Conservation (phyloP, 225 moss, liverwort and hornwort genomes). For the Lunularia cruciata region DNA sequence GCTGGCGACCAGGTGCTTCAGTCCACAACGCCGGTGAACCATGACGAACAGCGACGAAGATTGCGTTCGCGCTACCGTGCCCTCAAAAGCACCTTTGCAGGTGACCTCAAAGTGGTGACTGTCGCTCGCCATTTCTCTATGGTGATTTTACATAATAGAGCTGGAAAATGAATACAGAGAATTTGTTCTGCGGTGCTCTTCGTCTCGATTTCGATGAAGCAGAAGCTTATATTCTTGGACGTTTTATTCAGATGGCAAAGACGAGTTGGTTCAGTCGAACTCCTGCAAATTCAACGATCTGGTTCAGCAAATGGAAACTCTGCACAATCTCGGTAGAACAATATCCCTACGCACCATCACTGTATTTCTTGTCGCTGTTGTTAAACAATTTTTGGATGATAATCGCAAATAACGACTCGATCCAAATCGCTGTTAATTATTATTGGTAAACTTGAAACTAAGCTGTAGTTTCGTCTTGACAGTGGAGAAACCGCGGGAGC, state of each 20-base stretch:
- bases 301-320: conserved; percentile 6
- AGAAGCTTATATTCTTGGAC: no score
- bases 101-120: background rate
- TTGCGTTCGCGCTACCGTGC: conserved; percentile 14
- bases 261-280: conserved; percentile 1
- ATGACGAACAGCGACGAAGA: conserved; percentile 5
- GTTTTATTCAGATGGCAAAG: conserved; percentile 3
- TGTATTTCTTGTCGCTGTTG: no score
- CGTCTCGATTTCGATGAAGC: background rate
- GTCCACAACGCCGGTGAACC: background rate
- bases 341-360: background rate
- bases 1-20: background rate
- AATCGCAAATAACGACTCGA: no score
- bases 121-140: background rate
- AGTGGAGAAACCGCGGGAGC: conserved; percentile 82
- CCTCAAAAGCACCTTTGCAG: conserved; percentile 1
- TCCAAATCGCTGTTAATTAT: no score
- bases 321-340: conserved; percentile 9
- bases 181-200: background rate
- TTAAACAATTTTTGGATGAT: no score
- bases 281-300: conserved; percentile 12
- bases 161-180: background rate
- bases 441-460: background rate
- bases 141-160: no score
- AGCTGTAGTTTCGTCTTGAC: background rate